Evolutionary conservation across 257 asterid genomes (phyloP), one percentile per base, ranked within the genome.

Genomic region (Echium plantagineum): DNA sequence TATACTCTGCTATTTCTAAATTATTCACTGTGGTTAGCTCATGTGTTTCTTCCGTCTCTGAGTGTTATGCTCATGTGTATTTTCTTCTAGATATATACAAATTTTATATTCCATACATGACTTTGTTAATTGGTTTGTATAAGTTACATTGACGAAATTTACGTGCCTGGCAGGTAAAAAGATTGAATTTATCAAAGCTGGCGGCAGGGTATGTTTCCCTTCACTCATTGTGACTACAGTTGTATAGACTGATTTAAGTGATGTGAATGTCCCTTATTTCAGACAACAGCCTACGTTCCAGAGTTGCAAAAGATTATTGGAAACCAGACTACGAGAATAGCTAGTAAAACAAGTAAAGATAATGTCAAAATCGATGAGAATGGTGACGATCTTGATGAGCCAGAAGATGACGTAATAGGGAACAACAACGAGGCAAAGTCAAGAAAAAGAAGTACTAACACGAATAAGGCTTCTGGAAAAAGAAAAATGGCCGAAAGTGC

Each of bases 271-370:
- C 60, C 18, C 66, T 63, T 24, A 60, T 72, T 58, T 70, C 79
- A 93, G 98, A 86, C 98, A 57, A 75, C 98, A 59, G 98, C 98
- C 60, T 82, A 75, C 62, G 94, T 93, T 58, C 96, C 98, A 3
- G 97, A 93, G 71, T 62, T 89, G 69, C 98, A 93, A 80, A 83
- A 86, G 74, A 66, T 83, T 63, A 71, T 69, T 38, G 94, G 89
- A 59, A 69, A 71, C 28, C 95, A 84, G 74, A 77, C 83, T 60
- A 66, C 75, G 18, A 82, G 81, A 78, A 85, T 64, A 32, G 74
- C 64, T 24, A 71, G 64, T 48, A 75, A 76, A 72, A 65, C 61
- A 61, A 60, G 82, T 20, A 77, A 78, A 55, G 46, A n/a, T 30
- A 68, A 63, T 55, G 68, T 47, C 58, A 55, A 61, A 21, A 15